A percentile compares a stretch with the other conserved stretches of the same genome.
These are phyloP conservation scores for Neurospora sp. DNA, from an alignment of 495 filamentous ascomycete genomes.

Conservation along the genomic window DNA sequence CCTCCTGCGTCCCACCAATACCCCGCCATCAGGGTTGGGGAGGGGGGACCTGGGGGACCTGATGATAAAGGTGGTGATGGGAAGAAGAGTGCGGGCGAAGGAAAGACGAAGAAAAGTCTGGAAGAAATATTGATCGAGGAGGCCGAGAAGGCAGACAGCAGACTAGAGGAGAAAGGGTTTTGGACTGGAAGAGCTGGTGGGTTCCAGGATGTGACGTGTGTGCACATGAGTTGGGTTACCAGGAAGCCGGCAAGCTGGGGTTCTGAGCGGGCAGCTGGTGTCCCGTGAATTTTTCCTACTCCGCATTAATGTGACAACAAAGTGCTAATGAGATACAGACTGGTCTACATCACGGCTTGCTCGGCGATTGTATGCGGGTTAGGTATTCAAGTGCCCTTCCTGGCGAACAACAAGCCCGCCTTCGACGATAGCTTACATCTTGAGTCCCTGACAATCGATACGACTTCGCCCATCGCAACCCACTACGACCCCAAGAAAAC, in stretches of 20 bases:
- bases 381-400: slow-evolving; percentile 21
- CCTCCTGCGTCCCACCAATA: neutral
- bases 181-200: slow-evolving; percentile 12
- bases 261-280: slow-evolving; percentile 35
- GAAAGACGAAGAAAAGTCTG: neutral
- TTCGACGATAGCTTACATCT: neutral
- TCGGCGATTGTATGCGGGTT: slow-evolving; percentile 20
- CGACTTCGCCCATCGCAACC: neutral
- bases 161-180: neutral
- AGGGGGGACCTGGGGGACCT: neutral
- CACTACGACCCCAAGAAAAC: neutral
- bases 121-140: neutral
- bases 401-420: slow-evolving; percentile 8
- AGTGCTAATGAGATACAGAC: slow-evolving; percentile 13
- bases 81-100: neutral
- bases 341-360: slow-evolving; percentile 30
- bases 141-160: neutral
- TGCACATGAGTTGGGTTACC: slow-evolving; percentile 26
- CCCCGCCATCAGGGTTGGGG: too few relatives aligned
- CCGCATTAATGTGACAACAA: neutral
- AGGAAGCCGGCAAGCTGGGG: slow-evolving; percentile 26
- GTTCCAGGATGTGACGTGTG: slow-evolving; percentile 30
- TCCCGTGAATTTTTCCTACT: slow-evolving; percentile 22
- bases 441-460: neutral
- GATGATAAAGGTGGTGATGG: neutral